Base-by-base conservation (phyloP, 1,139 yeast genomes). In the Meyerozyma sp. region DNA sequence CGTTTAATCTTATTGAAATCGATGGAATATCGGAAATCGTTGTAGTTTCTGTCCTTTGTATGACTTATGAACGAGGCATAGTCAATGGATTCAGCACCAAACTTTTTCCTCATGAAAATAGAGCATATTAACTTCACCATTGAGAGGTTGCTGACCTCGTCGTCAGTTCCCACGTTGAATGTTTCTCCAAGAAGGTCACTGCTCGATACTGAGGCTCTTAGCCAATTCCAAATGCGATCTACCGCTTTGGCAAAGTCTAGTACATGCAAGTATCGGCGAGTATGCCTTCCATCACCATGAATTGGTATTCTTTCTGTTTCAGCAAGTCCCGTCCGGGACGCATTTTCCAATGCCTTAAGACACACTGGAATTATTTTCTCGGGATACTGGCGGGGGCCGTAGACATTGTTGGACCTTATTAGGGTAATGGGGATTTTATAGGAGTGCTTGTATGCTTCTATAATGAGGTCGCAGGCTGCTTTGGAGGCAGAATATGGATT, bases 401-500 rank as follows among this genome's bases (percentile, higher is more conserved):
- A 80, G 5, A 79, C 73, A 50, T 80, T 80, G 53, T 79, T 79
- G 41, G 81, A 70, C 34, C 84, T 60, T 4, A 78, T 57, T 2
- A 73, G 66, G 9, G 69, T 61, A 4, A 70, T 61, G 2, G 79
- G 80, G 10, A 78, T 45, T 6, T 63, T 59, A 54, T 61, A 79
- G 20, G 80, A 72, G 45, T 64, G 64, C 38, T 59, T 54, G 50
- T 80, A 80, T 0, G 83, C 71, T 36, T 67, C 58, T 4, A 77
- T 67, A 2, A 79, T 67, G 60, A 79, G 57, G 48, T 80, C 85
- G 4, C 75, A 65, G 2, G 82, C 68, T 1, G 84, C 84, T 52
- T 80, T 80, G 18, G 81, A 66, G 0, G 84, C 83, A 2, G 84
- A 67, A 49, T 80, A 80, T 1, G 84, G 84, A 49, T 78, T 79